phyloP scores from a whole-genome alignment of 2,329 filamentous ascomycete species.

The Fusarium sp. region DNA sequence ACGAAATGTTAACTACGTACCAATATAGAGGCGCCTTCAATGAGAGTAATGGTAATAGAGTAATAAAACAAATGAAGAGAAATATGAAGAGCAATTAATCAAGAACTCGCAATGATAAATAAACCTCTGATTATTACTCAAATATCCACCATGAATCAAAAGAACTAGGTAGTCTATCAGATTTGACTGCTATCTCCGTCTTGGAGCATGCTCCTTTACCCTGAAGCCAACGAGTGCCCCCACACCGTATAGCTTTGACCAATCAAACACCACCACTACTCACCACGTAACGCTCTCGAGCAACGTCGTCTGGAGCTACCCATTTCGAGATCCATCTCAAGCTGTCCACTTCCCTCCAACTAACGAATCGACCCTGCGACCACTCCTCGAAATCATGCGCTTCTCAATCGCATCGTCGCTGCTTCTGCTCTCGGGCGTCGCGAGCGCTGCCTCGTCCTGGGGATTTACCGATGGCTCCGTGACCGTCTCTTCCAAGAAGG shows the following conservation, averaged over 20 bases:
- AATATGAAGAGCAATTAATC: background rate
- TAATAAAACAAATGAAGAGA: too few species aligned
- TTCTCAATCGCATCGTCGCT: conserved; percentile 53
- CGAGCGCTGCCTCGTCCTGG: conserved; percentile 72
- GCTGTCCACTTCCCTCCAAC: conserved; percentile 48
- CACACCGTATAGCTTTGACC: conserved; percentile 37
- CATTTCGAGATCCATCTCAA: conserved; percentile 42
- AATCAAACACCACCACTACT: conserved; percentile 38
- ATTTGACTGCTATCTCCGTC: background rate
- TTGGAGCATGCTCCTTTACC: conserved; percentile 14
- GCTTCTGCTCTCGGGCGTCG: conserved; percentile 63
- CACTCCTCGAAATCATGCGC: conserved; percentile 49
- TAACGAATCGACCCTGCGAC: conserved; percentile 33
- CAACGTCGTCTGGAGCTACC: conserved; percentile 17
- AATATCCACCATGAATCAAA: background rate
- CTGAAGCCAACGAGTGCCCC: conserved; percentile 15
- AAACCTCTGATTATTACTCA: background rate
- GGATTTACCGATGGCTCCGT: conserved; percentile 79
- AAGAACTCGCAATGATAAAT: background rate
- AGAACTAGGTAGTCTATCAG: too few species aligned
- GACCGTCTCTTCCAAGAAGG: conserved; percentile 74
- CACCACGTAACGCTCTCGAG: conserved; percentile 47
- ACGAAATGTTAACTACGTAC: background rate
- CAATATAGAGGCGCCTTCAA: background rate
- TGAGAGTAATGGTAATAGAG: background rate